phyloP scores from a whole-genome alignment of 177 flowering plant genomes.

The Tripterygium wilfordii region DNA sequence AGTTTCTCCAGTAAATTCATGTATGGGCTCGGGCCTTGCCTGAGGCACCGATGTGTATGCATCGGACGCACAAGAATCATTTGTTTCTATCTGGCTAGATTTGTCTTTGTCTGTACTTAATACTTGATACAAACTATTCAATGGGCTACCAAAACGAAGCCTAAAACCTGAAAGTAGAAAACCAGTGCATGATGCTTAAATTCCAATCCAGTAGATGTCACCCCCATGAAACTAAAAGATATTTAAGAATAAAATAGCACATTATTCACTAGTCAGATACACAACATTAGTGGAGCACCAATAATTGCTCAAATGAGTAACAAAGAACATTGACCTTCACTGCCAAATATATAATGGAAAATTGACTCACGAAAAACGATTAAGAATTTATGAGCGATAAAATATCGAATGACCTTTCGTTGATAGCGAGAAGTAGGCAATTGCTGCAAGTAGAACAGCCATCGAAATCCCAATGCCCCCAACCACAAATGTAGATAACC shows the following conservation, averaged over 20 bases:
- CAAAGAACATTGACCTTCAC: too few relatives aligned
- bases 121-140: slow-evolving; percentile 21
- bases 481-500: slow-evolving; percentile 23
- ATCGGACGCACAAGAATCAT: slow-evolving; percentile 9
- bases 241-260: neutral
- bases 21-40: slow-evolving; percentile 8
- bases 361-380: too few relatives aligned
- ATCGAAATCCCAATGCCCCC: slow-evolving; percentile 44
- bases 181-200: too few relatives aligned
- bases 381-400: too few relatives aligned
- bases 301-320: neutral
- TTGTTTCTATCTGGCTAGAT: slow-evolving; percentile 4
- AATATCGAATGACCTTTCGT: slow-evolving; percentile 39
- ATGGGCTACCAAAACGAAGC: slow-evolving; percentile 23
- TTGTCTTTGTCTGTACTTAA: slow-evolving; percentile 6
- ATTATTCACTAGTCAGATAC: neutral
- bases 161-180: slow-evolving; percentile 44
- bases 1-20: slow-evolving; percentile 10
- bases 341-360: too few relatives aligned
- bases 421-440: slow-evolving; percentile 39
- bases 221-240: neutral
- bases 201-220: too few relatives aligned
- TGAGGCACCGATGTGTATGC: slow-evolving; percentile 12
- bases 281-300: neutral
- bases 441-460: slow-evolving; percentile 36